These are phyloP conservation scores for Lunasporangiospora selenospora DNA, from an alignment of 192 early-diverging fungal species.

Conservation along the genomic window DNA sequence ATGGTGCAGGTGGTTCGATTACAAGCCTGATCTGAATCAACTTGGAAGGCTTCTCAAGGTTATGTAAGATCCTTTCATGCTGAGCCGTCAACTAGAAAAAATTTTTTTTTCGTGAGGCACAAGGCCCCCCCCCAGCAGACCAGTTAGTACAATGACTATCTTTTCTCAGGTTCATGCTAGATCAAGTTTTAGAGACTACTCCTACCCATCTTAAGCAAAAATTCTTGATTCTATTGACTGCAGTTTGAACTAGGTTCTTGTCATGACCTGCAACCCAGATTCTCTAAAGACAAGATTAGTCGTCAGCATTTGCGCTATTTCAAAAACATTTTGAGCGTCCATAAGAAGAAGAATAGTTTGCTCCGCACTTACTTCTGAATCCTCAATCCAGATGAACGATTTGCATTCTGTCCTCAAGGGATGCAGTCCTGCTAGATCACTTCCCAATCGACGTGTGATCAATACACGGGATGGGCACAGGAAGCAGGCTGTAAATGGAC, in stretches of 20 bases:
- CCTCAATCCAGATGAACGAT: slow-evolving; percentile 37
- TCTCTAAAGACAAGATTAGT: neutral
- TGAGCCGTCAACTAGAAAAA: slow-evolving; percentile 1
- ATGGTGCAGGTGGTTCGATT: neutral
- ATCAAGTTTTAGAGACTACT: too few species aligned
- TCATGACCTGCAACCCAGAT: slow-evolving; percentile 13
- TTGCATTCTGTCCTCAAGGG: slow-evolving; percentile 16
- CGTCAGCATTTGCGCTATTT: neutral
- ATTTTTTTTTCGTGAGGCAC: neutral
- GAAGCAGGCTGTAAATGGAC: slow-evolving; percentile 13
- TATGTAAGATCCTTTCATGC: slow-evolving; percentile 1
- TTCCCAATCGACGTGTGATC: slow-evolving; percentile 9
- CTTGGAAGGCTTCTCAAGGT: slow-evolving; percentile 36
- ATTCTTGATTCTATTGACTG: slow-evolving; percentile 28
- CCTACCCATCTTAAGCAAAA: slow-evolving; percentile 27
- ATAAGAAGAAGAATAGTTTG: neutral
- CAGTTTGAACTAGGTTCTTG: neutral
- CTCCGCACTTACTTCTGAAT: neutral
- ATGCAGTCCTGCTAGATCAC: slow-evolving; percentile 12
- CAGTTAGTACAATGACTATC: neutral
- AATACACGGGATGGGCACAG: slow-evolving; percentile 19
- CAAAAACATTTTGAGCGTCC: neutral
- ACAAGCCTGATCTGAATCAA: slow-evolving; percentile 12
- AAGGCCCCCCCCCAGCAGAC: neutral
- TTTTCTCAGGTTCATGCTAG: too few species aligned